Conservation (phyloP, 2,329 filamentous ascomycete species). For the Chaetomium sp. region DNA sequence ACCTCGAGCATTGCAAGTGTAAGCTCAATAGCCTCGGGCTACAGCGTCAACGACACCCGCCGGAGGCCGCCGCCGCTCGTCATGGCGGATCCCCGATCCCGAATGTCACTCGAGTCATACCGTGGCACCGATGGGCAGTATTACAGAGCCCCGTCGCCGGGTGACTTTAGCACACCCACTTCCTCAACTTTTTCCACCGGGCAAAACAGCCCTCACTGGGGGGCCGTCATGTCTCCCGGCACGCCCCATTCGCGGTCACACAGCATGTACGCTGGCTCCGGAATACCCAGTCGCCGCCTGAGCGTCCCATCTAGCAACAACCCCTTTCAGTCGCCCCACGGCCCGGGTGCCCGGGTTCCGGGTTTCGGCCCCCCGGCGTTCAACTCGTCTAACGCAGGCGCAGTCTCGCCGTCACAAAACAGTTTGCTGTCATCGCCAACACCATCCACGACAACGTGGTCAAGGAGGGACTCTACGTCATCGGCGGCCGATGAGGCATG, state of each 20-base stretch:
- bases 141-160: conserved; percentile 68
- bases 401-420: conserved; percentile 60
- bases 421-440: conserved; percentile 68
- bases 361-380: conserved; percentile 56
- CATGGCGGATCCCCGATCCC: conserved; percentile 73
- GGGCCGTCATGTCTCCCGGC: conserved; percentile 71
- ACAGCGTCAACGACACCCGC: conserved; percentile 67
- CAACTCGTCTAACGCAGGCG: conserved; percentile 57
- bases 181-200: conserved; percentile 80
- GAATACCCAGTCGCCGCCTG: conserved; percentile 71
- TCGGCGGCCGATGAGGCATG: conserved; percentile 71
- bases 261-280: conserved; percentile 69
- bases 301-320: conserved; percentile 78
- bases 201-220: conserved; percentile 75
- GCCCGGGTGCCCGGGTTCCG: conserved; percentile 57
- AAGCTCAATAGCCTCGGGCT: conserved; percentile 66
- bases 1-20: conserved; percentile 80
- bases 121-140: conserved; percentile 66
- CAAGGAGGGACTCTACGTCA: conserved; percentile 65
- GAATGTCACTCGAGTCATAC: conserved; percentile 69
- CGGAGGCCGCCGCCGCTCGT: conserved; percentile 79
- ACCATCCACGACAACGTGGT: conserved; percentile 59
- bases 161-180: conserved; percentile 78
- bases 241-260: conserved; percentile 69
- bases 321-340: conserved; percentile 70